These are phyloP conservation scores for Oryza glumipatula DNA, from an alignment of 176 grass and related monocot genomes.

Conservation along the genomic window DNA sequence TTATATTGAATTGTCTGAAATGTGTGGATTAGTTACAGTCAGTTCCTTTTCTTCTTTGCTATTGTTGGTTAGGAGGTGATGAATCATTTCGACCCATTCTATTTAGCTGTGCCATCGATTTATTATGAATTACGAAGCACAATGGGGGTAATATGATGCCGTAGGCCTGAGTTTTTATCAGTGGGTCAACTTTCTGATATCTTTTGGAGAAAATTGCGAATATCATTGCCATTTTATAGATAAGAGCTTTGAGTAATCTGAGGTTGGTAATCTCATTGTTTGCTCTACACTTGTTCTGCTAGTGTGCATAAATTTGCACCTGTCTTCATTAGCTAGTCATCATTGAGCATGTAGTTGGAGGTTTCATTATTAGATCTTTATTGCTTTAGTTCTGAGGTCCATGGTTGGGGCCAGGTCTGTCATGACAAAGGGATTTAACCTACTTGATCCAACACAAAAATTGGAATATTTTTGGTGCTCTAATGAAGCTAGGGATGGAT, in stretches of 20 bases:
- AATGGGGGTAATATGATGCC: conserved; percentile 11
- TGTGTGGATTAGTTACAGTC: conserved; percentile 4
- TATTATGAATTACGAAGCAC: background rate
- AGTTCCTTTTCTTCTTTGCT: background rate
- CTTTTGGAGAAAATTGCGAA: background rate
- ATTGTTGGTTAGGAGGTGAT: too few relatives aligned
- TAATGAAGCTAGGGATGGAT: conserved; percentile 3
- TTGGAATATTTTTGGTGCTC: background rate
- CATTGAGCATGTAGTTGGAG: background rate
- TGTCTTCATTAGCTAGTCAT: background rate
- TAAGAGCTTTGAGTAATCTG: background rate
- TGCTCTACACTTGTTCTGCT: background rate
- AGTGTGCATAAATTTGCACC: background rate
- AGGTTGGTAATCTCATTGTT: background rate
- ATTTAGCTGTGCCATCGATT: background rate
- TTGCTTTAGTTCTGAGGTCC: background rate
- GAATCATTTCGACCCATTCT: too few relatives aligned
- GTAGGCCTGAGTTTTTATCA: background rate
- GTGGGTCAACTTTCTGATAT: background rate
- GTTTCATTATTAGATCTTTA: background rate
- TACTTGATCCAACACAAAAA: background rate
- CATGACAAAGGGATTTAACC: background rate
- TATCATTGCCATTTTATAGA: background rate
- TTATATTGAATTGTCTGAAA: background rate
- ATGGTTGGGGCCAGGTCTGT: conserved; percentile 16